Evolutionary conservation across 257 asterid species (phyloP), one percentile per base, ranked within the genome.

Genomic region (Rubia yunnanensis): DNA sequence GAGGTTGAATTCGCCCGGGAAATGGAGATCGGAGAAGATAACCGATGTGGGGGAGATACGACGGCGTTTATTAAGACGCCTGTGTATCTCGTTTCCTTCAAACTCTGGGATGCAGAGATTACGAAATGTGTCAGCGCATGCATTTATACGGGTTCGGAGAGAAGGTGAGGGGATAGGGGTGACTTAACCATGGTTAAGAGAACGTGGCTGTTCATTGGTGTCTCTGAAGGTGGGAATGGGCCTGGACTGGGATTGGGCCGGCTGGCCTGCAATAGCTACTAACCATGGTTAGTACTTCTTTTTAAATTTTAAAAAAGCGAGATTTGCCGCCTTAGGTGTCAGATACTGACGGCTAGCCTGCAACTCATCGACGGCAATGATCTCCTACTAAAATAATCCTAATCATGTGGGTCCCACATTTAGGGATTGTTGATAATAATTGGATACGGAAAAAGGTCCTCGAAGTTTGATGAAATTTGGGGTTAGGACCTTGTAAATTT

Each of bases 21-120:
- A 62, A 36, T 39, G 6, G 64, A 35, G 15, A 35, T 18, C 7
- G 66, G 41, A 58, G 49, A 35, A 61, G 63, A 60, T 6, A 30
- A 22, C 20, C 50, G 15, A 49, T 8, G 28, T 0, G 10, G 27
- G 22, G 34, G 66, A 41, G 59, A 9, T n/a, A 34, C 63, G 15
- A 50, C 48, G 70, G 70, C 75, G 70, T 71, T 71, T 71, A 71
- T 71, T 56, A 71, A 71, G 75, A 71, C 70, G 75, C 75, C 75
- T 55, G 48, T 46, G 69, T 64, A 48, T 64, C 54, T 14, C 54
- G 10, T 50, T 44, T 27, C 1, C 32, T 11, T 36, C 24, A 10
- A 11, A 7, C 32, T 2, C 63, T 39, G 72, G 36, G 5, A 28
- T 9, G 50, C 70, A 23, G 64, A 46, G 58, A 22, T 44, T 1